Conservation (phyloP, 2,329 filamentous ascomycete species). For the Scedosporium boydii region DNA sequence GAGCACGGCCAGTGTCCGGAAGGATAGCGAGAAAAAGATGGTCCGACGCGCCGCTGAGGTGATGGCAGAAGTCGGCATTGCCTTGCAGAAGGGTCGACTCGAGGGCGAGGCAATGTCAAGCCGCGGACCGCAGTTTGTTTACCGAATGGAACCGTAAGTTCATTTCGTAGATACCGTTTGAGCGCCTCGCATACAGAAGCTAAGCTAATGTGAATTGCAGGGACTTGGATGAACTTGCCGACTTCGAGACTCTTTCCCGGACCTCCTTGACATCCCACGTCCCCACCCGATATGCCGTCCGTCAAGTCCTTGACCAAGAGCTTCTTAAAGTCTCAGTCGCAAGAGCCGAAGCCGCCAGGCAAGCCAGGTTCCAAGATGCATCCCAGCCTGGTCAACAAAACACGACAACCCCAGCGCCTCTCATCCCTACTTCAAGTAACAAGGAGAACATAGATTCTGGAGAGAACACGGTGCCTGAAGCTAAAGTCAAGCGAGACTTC, state of each 20-base stretch:
- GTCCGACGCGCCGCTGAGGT: slow-evolving; percentile 71
- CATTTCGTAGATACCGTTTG: not conserved
- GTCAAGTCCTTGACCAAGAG: slow-evolving; percentile 89
- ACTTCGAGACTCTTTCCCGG: slow-evolving; percentile 59
- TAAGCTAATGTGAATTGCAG: slow-evolving; percentile 25
- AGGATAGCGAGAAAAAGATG: slow-evolving; percentile 73
- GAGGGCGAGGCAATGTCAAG: slow-evolving; percentile 54
- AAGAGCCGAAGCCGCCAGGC: slow-evolving; percentile 56
- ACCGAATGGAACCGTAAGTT: slow-evolving; percentile 85
- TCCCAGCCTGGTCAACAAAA: slow-evolving; percentile 19
- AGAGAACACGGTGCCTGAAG: slow-evolving; percentile 22
- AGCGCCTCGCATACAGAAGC: not conserved
- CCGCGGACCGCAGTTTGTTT: slow-evolving; percentile 66
- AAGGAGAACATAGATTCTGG: slow-evolving; percentile 28
- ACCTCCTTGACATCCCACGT: slow-evolving; percentile 46
- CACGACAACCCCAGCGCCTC: slow-evolving; percentile 6
- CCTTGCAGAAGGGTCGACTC: slow-evolving; percentile 71
- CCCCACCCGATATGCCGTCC: slow-evolving; percentile 81
- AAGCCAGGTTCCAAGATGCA: slow-evolving; percentile 54
- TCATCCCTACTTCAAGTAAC: slow-evolving; percentile 20
- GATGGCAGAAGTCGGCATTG: slow-evolving; percentile 73
- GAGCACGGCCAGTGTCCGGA: slow-evolving; percentile 74
- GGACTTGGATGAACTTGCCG: slow-evolving; percentile 66
- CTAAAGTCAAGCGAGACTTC: slow-evolving; percentile 64
- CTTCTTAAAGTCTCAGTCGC: slow-evolving; percentile 62